Conservation (phyloP, 2,329 filamentous ascomycete genomes). For the Alternaria rosae region DNA sequence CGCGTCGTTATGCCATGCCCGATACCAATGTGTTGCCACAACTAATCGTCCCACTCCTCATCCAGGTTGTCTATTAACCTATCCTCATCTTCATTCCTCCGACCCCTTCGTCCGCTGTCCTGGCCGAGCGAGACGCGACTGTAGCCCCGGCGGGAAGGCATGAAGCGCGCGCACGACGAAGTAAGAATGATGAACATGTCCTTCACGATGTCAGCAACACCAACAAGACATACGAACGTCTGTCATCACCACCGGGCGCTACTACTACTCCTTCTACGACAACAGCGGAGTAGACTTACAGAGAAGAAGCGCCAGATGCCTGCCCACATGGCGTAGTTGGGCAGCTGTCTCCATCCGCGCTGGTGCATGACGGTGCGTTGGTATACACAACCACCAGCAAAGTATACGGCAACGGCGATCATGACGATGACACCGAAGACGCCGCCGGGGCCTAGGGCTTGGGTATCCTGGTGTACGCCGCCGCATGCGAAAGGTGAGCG, state of each 20-base stretch:
- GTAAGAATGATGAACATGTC: constrained; percentile 71
- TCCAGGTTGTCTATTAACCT: constrained; percentile 93
- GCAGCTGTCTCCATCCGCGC: constrained; percentile 91
- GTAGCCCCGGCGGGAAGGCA: constrained; percentile 73
- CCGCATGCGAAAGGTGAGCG: constrained; percentile 85
- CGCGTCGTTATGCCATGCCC: constrained; percentile 1
- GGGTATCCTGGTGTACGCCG: constrained; percentile 66
- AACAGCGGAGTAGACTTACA: constrained; percentile 59
- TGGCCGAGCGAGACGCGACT: constrained; percentile 64
- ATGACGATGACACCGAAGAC: constrained; percentile 88
- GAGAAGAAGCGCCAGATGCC: constrained; percentile 83
- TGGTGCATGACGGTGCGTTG: constrained; percentile 94
- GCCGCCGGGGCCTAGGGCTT: constrained; percentile 71
- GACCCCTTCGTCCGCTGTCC: constrained; percentile 52
- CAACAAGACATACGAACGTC: background rate
- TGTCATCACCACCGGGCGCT: constrained; percentile 5
- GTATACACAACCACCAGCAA: constrained; percentile 93
- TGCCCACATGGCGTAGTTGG: constrained; percentile 93
- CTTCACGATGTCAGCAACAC: constrained; percentile 38
- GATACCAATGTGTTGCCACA: background rate
- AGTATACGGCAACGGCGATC: constrained; percentile 83
- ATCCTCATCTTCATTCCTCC: constrained; percentile 81
- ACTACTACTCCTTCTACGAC: background rate
- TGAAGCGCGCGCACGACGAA: constrained; percentile 71
- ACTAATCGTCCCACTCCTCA: constrained; percentile 89